A percentile compares a stretch with the other conserved stretches of the same genome.
phyloP scores from a whole-genome alignment of 1,284 basidiomycete species.

The Ustilago crameri region DNA sequence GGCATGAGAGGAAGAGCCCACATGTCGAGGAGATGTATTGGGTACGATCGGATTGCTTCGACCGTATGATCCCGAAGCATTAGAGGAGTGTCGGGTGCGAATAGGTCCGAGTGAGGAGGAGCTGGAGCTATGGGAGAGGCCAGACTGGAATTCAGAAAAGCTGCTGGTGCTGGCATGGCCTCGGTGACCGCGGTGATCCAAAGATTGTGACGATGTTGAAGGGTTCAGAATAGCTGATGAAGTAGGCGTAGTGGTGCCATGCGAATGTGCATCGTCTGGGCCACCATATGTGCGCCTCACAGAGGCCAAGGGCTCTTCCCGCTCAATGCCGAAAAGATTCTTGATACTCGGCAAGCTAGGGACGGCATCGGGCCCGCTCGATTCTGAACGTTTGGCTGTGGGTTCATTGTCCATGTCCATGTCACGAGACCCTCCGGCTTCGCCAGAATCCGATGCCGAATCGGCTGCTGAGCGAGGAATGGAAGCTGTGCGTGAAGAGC shows the following conservation, averaged over 20 bases:
- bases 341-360: constrained; percentile 49
- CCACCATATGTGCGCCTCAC: constrained; percentile 29
- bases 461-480: constrained; percentile 33
- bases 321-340: constrained; percentile 45
- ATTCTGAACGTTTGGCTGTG: constrained; percentile 14
- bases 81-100: constrained; percentile 39
- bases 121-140: constrained; percentile 33
- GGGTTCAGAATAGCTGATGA: constrained; percentile 25
- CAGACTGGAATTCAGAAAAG: constrained; percentile 43
- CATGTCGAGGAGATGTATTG: constrained; percentile 40
- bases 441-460: constrained; percentile 23
- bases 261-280: constrained; percentile 30
- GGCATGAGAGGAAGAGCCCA: constrained; percentile 21
- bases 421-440: constrained; percentile 16
- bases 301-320: constrained; percentile 34
- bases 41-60: constrained; percentile 27
- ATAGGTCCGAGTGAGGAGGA: constrained; percentile 48
- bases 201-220: constrained; percentile 13
- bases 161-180: constrained; percentile 47
- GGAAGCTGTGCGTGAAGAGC: constrained; percentile 21
- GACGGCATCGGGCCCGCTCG: constrained; percentile 15
- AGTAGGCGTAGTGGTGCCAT: constrained; percentile 24
- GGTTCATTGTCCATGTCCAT: constrained; percentile 44
- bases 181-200: constrained; percentile 33
- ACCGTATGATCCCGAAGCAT: constrained; percentile 34